Base-by-base conservation (phyloP, 306 rosid species). In the Quercus gilva region DNA sequence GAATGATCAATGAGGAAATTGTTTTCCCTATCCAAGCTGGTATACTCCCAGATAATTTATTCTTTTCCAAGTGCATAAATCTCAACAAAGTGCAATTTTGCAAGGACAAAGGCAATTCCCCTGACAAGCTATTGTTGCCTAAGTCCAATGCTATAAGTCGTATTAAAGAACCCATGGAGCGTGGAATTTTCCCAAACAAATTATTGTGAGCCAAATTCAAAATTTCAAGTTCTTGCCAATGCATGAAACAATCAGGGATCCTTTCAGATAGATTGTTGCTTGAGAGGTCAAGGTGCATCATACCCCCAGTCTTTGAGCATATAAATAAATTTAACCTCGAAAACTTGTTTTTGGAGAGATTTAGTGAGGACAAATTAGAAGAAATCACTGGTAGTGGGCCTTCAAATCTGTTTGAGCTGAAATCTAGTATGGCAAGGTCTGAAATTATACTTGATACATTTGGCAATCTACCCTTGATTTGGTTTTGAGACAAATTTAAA, bases 311-410 rank as follows among this genome's bases (percentile, higher is more conserved):
- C 2, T 5, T 17, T 2, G 28, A 14, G 11, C 65, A 19, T 13
- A 76, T 73, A 10, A 28, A 10, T 19, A 41, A 73, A 73, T 45
- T 18, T 1, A 64, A 17, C 13, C 74, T 77, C 1, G 71, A 60
- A 1, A 82, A 55, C n/a, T 52, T 71, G 52, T 78, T 83, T 12
- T 49, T 15, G 52, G 77, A 73, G 23, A 78, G 76, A 52, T 74
- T 23, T 21, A 49, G 17, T 3, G 17, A 49, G 53, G 53, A 2
- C 0, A 49, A 49, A 49, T 49, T 12, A 2, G 53, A 49, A 49
- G 53, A 49, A 49, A 49, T 49, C 17, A 49, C 5, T 49, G 53
- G 53, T 1, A 49, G 53, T 10, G 53, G 53, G 53, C 53, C 53
- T 12, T 49, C 53, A 49, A 49, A 49, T 49, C 17, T 49, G 5